phyloP scores from a whole-genome alignment of 2,329 filamentous ascomycete species.

The Microdochium bolleyi region DNA sequence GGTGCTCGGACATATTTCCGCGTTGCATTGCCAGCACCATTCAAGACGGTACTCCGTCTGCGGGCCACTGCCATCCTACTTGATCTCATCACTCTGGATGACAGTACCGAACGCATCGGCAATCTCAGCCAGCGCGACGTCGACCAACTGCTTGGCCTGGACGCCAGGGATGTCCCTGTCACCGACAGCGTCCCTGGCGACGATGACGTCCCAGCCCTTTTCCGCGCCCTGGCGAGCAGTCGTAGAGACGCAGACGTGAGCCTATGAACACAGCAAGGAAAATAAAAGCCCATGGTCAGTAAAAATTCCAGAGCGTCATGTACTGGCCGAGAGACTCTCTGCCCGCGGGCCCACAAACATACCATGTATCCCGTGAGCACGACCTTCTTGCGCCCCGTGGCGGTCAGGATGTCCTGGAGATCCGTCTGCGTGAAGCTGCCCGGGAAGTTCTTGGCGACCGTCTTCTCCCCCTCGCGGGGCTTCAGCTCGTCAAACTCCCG shows the following conservation, averaged over 20 bases:
- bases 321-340: no score
- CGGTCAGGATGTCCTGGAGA: slow-evolving; percentile 45
- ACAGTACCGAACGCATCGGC: slow-evolving; percentile 57
- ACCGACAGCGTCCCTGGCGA: slow-evolving; percentile 55
- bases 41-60: no score
- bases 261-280: slow-evolving; percentile 23
- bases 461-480: slow-evolving; percentile 44
- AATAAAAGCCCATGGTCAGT: not conserved
- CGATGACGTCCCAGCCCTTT: slow-evolving; percentile 54
- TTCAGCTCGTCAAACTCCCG: slow-evolving; percentile 53
- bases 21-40: no score
- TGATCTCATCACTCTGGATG: slow-evolving; percentile 21
- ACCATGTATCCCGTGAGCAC: slow-evolving; percentile 55
- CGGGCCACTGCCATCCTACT: no score
- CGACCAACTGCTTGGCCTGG: slow-evolving; percentile 40
- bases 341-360: slow-evolving; percentile 22
- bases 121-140: slow-evolving; percentile 48
- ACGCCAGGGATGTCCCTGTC: slow-evolving; percentile 60
- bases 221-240: slow-evolving; percentile 55
- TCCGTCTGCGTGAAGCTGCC: slow-evolving; percentile 54
- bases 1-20: no score
- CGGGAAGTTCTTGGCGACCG: slow-evolving; percentile 50
- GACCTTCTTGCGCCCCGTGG: slow-evolving; percentile 46
- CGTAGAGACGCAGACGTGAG: slow-evolving; percentile 57
- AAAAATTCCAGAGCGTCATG: no score